Percentiles rank a stretch among this genome's conserved stretches.
phyloP scores from a whole-genome alignment of 306 rosid species.

The Rosa persica region DNA sequence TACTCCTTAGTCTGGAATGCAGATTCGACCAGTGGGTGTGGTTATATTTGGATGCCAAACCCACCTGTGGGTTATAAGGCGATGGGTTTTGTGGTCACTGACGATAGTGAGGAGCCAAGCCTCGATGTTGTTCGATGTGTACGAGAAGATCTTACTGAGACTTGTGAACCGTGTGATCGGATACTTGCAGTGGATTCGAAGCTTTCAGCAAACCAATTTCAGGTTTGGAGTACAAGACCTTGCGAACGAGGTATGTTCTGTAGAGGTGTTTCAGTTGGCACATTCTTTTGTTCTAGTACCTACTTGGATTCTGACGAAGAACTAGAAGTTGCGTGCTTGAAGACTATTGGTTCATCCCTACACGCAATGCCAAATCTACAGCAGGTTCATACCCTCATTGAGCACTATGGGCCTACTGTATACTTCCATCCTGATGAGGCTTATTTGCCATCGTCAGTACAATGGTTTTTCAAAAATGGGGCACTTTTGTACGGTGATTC shows the following conservation, averaged over 20 bases:
- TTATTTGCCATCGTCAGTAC: conserved; percentile 56
- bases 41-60: conserved; percentile 83
- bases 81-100: conserved; percentile 70
- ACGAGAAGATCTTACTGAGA: conserved; percentile 77
- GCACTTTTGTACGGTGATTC: conserved; percentile 47
- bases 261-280: conserved; percentile 75
- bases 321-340: conserved; percentile 47
- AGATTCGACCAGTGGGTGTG: conserved; percentile 54
- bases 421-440: conserved; percentile 67
- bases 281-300: conserved; percentile 62
- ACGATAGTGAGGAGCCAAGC: conserved; percentile 51
- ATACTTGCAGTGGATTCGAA: conserved; percentile 46
- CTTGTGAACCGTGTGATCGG: conserved; percentile 56
- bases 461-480: conserved; percentile 68
- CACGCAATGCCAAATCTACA: conserved; percentile 59
- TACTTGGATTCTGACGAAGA: conserved; percentile 41
- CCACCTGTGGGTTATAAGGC: conserved; percentile 81
- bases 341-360: conserved; percentile 32
- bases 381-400: conserved; percentile 52
- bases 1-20: conserved; percentile 69
- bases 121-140: conserved; percentile 67
- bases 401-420: conserved; percentile 61
- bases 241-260: conserved; percentile 62
- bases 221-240: conserved; percentile 70
- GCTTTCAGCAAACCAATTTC: conserved; percentile 38